Evolutionary conservation across 2,329 filamentous ascomycete genomes (phyloP), one percentile per base, ranked within the genome.

Genomic region (Neofusicoccum cordaticola): DNA sequence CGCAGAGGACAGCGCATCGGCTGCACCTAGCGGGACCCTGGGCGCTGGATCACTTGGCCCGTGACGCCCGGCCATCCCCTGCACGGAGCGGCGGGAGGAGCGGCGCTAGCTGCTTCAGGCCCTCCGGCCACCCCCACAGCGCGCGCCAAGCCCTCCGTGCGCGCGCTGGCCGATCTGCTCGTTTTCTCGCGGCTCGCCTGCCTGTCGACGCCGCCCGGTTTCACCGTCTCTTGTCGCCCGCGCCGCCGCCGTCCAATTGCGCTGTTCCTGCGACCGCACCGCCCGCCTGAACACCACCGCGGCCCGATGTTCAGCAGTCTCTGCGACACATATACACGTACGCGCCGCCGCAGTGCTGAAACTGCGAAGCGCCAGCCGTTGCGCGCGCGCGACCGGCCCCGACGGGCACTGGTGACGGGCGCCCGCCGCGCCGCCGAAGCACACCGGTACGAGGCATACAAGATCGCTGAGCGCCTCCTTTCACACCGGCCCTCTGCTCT

Each of bases 151-250:
- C 19, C 51, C 9, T 3, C 39, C 8, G 17, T 17, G n/a, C 17
- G 17, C 17, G 17, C 17, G 47, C 22, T 11, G 13, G 52, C 41
- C 41, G 56, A 58, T 58, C 56, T 31, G 56, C 56, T 58, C 53
- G 53, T 52, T 52, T 52, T 31, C 50, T 37, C n/a, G 8, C 51
- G 27, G 34, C 52, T 57, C 52, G 37, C 17, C 51, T 50, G 51
- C 51, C 35, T 42, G 51, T 56, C 51, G 22, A 35, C n/a, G 7
- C 50, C 50, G 50, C 34, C 37, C 52, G 41, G 35, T 58, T 60
- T 60, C 56, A 60, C 56, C 56, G 56, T 60, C 56, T 60, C 42
- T 60, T 60, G 56, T 47, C 56, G 31, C 41, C 56, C 41, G 41
- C 41, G 15, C 42, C 39, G 12, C 15, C 27, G 8, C 39, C 41